Evolutionary conservation across 1,284 basidiomycete species (phyloP).

Genomic region (Trametes pubescens): DNA sequence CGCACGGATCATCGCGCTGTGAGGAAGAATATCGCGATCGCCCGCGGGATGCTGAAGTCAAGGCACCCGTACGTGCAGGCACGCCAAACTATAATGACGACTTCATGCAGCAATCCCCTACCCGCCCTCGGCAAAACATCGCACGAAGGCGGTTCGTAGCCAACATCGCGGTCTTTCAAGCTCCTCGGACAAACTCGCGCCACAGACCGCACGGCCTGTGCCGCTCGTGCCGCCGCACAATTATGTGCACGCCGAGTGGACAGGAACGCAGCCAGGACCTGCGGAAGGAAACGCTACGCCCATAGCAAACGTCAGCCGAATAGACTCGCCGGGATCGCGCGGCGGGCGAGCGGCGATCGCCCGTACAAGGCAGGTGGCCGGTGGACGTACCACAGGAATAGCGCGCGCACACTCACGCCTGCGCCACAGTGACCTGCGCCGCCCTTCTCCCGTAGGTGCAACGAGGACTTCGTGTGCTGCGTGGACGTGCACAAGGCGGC

Average conservation of each 20-base stretch:
- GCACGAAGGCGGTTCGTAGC: not conserved
- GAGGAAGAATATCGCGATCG: conserved; percentile 5
- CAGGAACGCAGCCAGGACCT: not conserved
- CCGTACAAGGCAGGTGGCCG: conserved; percentile 4
- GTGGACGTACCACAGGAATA: conserved; percentile 1
- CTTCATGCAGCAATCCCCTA: not conserved
- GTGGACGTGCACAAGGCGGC: not conserved
- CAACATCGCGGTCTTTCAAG: not conserved
- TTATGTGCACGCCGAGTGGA: not conserved
- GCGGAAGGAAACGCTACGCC: conserved; percentile 1
- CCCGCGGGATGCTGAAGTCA: not conserved
- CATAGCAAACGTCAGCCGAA: conserved; percentile 5
- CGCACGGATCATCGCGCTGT: conserved; percentile 8
- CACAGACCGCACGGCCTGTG: conserved; percentile 2
- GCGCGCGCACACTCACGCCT: conserved; percentile 12
- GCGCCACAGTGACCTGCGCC: conserved; percentile 12
- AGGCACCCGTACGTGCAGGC: not conserved
- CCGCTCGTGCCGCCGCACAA: conserved; percentile 5
- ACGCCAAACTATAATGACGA: not conserved
- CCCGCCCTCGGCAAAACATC: not conserved
- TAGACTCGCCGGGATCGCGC: conserved; percentile 7
- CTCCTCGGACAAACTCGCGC: conserved; percentile 10
- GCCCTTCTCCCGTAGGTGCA: conserved; percentile 6
- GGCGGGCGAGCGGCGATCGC: conserved; percentile 12
- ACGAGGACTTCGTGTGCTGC: conserved; percentile 1